Evolutionary conservation across 352 stramenopile species (phyloP).

Genomic region (Pythium aquatile): DNA sequence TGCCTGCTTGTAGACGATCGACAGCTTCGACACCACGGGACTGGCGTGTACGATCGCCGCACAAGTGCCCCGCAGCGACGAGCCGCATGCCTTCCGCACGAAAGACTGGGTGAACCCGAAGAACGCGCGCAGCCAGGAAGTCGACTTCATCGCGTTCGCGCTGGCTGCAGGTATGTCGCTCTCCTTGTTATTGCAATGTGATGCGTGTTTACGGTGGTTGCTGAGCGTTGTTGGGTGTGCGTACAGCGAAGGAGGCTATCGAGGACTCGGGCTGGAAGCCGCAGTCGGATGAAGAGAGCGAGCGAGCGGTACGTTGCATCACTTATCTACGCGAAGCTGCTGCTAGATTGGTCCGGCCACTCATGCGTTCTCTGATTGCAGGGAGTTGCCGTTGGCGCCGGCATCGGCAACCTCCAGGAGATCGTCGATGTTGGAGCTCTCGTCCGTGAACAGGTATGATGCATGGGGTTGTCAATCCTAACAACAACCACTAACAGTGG

Average conservation of each 20-base stretch:
- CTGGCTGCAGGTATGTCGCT: conserved; percentile 63
- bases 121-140: conserved; percentile 66
- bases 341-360: background rate
- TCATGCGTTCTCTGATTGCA: conserved; percentile 21
- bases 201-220: background rate
- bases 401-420: conserved; percentile 87
- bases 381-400: conserved; percentile 82
- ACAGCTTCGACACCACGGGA: conserved; percentile 50
- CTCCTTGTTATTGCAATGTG: background rate
- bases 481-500: background rate
- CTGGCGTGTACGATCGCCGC: conserved; percentile 72
- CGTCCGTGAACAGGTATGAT: conserved; percentile 55
- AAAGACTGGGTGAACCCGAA: conserved; percentile 74
- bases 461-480: background rate
- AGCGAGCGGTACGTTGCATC: conserved; percentile 46
- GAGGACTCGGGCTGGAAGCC: conserved; percentile 69
- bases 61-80: conserved; percentile 59
- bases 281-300: conserved; percentile 58
- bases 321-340: background rate
- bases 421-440: conserved; percentile 75
- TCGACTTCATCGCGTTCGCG: conserved; percentile 86
- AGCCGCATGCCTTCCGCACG: conserved; percentile 47
- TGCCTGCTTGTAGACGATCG: conserved; percentile 40
- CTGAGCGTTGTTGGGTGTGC: background rate
- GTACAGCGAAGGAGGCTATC: conserved; percentile 73